Percentiles rank a stretch among this genome's conserved stretches.
These are phyloP conservation scores for Trametes coccinea DNA, from an alignment of 768 basidiomycete genomes.

Conservation along the genomic window DNA sequence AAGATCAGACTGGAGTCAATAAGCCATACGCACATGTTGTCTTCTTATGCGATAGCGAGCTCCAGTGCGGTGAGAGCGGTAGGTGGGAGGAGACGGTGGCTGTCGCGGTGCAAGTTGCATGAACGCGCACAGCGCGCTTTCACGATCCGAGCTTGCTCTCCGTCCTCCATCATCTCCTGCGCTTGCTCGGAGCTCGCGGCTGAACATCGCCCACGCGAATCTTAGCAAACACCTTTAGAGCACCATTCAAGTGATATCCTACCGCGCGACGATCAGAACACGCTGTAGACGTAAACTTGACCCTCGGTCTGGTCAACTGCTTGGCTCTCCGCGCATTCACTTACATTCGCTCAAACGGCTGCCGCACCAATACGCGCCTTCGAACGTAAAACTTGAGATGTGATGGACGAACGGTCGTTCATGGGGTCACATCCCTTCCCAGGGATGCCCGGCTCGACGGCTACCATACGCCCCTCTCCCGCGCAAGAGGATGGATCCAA, in stretches of 20 bases:
- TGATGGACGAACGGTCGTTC: constrained; percentile 19
- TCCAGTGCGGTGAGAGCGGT: too few relatives aligned
- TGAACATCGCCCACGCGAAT: too few relatives aligned
- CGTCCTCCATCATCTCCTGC: not conserved
- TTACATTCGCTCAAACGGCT: not conserved
- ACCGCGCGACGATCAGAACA: too few relatives aligned
- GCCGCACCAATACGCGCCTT: not conserved
- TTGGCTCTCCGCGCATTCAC: not conserved
- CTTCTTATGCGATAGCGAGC: too few relatives aligned
- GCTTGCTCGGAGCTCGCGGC: too few relatives aligned
- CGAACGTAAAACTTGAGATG: constrained; percentile 13
- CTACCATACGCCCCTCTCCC: constrained; percentile 21
- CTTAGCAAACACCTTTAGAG: too few relatives aligned
- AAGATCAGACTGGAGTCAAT: too few relatives aligned
- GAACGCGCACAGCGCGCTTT: not conserved
- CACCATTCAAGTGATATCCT: too few relatives aligned
- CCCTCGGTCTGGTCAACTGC: not conserved
- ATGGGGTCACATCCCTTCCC: constrained; percentile 11
- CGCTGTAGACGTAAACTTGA: not conserved
- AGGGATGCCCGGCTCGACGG: constrained; percentile 17
- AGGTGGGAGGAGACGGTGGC: not conserved
- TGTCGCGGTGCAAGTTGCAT: not conserved
- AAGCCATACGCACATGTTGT: not conserved
- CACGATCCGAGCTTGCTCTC: not conserved
- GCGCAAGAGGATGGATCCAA: constrained; percentile 58